Base-by-base conservation (phyloP, 2,329 filamentous ascomycete species). In the Cordyceps cateniannulata region DNA sequence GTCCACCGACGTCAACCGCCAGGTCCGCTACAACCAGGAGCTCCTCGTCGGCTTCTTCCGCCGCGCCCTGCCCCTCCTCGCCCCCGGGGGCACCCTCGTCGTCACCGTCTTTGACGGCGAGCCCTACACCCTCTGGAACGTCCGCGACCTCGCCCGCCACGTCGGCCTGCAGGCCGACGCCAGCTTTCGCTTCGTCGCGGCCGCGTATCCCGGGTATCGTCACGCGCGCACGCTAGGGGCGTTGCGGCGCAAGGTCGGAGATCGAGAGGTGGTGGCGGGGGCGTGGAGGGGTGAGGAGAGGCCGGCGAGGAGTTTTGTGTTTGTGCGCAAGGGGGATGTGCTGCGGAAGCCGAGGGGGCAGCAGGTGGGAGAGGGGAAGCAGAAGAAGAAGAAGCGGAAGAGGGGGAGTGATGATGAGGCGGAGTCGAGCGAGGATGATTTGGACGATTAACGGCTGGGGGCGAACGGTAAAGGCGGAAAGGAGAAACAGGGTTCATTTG, bases 111-210 rank as follows among this genome's bases (percentile, higher is more conserved):
- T 99, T 72, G 93, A 97, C 73, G 90, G 89, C 62, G 89, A 96
- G 73, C 95, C 95, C 0, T 99, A 99, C 72, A 93, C 91, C 2
- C 81, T 97, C 1, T 99, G 95, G 95, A 97, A 98, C 76, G 82
- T 98, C 27, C 84, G 87, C 40, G 93, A 97, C 76, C 79, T 99
- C 29, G 95, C 85, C 2, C 82, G 93, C 7, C 91, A 96, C 72
- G 80, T 81, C 5, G 90, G 89, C 5, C 76, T 93, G 55, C 82
- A 84, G 68, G 87, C 92, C 40, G 79, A 86, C 66, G 77, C 82
- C 68, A 91, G 87, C 71, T 93, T 89, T 70, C 76, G 75, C 61
- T 95, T 95, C 69, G 80, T 84, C 64, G 80, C 84, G 5, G 75
- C 68, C 18, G 83, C 81, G 25, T 95, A 93, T 71, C 88, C 87